These are phyloP conservation scores for Pythium volutum DNA, from an alignment of 352 stramenopile genomes.

Conservation along the genomic window DNA sequence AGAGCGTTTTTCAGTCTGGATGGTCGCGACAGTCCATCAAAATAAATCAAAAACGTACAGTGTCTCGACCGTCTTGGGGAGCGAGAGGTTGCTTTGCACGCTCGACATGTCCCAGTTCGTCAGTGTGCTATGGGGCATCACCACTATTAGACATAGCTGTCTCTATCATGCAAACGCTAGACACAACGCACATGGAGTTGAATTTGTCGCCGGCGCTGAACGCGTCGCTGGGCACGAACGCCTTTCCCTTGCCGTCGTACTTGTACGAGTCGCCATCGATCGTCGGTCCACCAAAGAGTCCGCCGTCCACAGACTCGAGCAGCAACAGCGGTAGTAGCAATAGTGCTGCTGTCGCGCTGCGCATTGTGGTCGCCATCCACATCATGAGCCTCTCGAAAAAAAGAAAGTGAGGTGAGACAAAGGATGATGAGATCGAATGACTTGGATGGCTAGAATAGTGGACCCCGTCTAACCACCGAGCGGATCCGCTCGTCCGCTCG, in stretches of 20 bases:
- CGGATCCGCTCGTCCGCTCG: slow-evolving; percentile 5
- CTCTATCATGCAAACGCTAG: neutral
- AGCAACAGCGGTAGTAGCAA: slow-evolving; percentile 6
- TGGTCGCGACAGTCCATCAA: too few species aligned
- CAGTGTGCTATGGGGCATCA: slow-evolving; percentile 45
- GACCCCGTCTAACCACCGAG: neutral
- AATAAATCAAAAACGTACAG: too few species aligned
- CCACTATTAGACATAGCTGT: too few species aligned
- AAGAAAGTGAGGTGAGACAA: too few species aligned
- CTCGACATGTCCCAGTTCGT: slow-evolving; percentile 60
- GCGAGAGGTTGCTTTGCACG: slow-evolving; percentile 31
- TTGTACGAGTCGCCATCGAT: slow-evolving; percentile 48
- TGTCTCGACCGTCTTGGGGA: slow-evolving; percentile 46
- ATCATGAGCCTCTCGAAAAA: neutral
- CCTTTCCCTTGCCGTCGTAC: slow-evolving; percentile 51
- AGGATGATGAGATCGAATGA: slow-evolving; percentile 3
- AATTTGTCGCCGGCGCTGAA: slow-evolving; percentile 49
- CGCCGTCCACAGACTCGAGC: slow-evolving; percentile 18
- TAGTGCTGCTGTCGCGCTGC: too few species aligned
- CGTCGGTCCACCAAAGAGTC: slow-evolving; percentile 42
- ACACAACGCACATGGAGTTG: slow-evolving; percentile 42
- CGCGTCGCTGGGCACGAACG: slow-evolving; percentile 36
- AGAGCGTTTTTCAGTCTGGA: too few species aligned
- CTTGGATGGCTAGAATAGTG: slow-evolving; percentile 5
- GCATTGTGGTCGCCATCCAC: neutral